Evolutionary conservation across 129 eudicot species (phyloP).

Genomic region (Erigeron canadensis): DNA sequence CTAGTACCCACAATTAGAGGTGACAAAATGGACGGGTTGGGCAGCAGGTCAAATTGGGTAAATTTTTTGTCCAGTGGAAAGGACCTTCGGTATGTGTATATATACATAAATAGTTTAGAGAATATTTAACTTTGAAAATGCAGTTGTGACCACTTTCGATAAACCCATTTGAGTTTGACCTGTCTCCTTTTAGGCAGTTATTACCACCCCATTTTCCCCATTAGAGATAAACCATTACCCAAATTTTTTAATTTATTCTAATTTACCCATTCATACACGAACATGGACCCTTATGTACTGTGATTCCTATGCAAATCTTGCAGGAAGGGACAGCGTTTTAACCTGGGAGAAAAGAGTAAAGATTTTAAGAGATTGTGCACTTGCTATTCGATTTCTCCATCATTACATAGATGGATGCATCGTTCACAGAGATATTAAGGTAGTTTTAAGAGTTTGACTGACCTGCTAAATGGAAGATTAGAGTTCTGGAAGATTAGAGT

Average conservation of each 20-base stretch:
- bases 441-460: too few relatives aligned
- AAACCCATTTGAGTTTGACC: neutral
- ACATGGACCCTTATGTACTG: neutral
- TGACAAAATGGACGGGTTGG: neutral
- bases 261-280: neutral
- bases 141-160: neutral
- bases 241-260: neutral
- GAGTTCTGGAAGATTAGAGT: neutral
- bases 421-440: conserved; percentile 86
- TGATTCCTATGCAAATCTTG: neutral
- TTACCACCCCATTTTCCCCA: neutral
- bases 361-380: conserved; percentile 69
- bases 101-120: neutral
- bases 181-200: neutral
- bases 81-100: too few relatives aligned
- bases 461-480: too few relatives aligned
- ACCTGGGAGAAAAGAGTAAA: conserved; percentile 72
- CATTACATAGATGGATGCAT: conserved; percentile 68
- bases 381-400: conserved; percentile 70
- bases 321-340: conserved; percentile 61
- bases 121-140: neutral
- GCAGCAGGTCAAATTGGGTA: neutral
- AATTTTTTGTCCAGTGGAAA: neutral
- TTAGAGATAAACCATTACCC: neutral
- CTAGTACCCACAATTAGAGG: neutral